These are phyloP conservation scores for Aspergillus sp. DNA, from an alignment of 2,329 filamentous ascomycete genomes.

Conservation along the genomic window DNA sequence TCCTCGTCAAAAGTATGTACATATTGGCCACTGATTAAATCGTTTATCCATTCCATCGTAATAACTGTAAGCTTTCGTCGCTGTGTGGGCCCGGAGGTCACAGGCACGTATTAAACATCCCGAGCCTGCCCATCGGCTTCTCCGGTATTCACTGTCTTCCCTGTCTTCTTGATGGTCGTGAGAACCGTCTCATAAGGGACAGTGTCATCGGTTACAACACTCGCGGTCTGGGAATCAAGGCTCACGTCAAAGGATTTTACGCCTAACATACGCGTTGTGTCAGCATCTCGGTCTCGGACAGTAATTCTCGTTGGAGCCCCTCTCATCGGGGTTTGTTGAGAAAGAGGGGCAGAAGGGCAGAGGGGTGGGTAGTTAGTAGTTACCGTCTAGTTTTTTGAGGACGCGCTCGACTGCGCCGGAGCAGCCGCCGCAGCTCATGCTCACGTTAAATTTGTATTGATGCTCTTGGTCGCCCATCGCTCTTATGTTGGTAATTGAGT, in stretches of 20 bases:
- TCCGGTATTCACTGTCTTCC: constrained; percentile 79
- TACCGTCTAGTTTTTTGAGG: constrained; percentile 87
- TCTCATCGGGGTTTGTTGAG: neutral
- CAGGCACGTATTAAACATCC: constrained; percentile 29
- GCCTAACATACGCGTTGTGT: constrained; percentile 51
- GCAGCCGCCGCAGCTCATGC: constrained; percentile 95
- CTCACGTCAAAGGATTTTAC: constrained; percentile 84
- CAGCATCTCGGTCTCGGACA: neutral
- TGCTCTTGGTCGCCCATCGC: constrained; percentile 73
- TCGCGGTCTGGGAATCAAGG: constrained; percentile 81
- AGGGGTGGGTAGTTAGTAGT: constrained; percentile 27
- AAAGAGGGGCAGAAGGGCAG: neutral
- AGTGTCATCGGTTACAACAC: constrained; percentile 67
- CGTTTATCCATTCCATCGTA: neutral
- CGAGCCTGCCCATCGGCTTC: constrained; percentile 45
- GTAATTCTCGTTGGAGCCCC: too few species aligned
- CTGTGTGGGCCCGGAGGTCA: neutral
- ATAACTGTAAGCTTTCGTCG: neutral
- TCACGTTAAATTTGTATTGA: constrained; percentile 92
- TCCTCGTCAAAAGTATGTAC: neutral
- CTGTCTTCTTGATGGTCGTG: constrained; percentile 88
- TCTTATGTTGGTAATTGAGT: constrained; percentile 5
- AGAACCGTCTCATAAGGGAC: constrained; percentile 80
- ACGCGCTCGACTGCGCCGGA: constrained; percentile 90
- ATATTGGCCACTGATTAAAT: neutral